Evolutionary conservation across 2,329 filamentous ascomycete species (phyloP), one percentile per base, ranked within the genome.

Genomic region (Falciphora oryzae): DNA sequence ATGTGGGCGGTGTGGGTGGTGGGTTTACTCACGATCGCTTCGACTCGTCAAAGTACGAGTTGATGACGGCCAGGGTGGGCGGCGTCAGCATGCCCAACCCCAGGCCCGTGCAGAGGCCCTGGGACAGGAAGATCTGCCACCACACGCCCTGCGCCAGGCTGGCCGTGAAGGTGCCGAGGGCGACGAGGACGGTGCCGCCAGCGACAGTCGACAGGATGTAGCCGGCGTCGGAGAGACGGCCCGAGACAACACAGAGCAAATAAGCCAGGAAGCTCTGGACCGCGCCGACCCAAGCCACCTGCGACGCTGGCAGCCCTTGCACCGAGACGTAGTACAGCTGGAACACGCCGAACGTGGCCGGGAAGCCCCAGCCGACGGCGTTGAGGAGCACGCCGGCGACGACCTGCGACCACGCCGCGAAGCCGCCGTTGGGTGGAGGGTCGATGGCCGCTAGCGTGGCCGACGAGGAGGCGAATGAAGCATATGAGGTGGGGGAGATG

Each of bases 51-150:
- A 90, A 90, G 67, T 88, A 88, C 7, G 83, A 85, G 44, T 80
- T 79, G 59, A 86, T 78, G 25, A 87, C 73, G 4, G 82, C 77
- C 63, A 83, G 67, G 58, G 81, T 79, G 60, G 85, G 78, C 70
- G 81, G 79, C 73, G 84, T 83, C 73, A 87, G 76, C 64, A 87
- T 73, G 32, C 85, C 80, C 69, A 79, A 74, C 25, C 85, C 85
- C 18, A 87, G 72, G 0, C 85, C 85, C 7, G 81, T 81, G 65
- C 80, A 81, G 38, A 85, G 64, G 22, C 84, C 84, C 70, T 86
- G 84, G 1, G 81, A 75, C 16, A 86, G 74, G 53, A 86, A 74
- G 57, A 85, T 18, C 68, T 85, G 80, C 79, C 79, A 85, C 73
- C 84, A 85, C 62, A 73, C 68, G 8, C 70, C 76, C 18, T 25